phyloP scores from a whole-genome alignment of 805 yeast genomes.

The Barnettozyma siamensis region DNA sequence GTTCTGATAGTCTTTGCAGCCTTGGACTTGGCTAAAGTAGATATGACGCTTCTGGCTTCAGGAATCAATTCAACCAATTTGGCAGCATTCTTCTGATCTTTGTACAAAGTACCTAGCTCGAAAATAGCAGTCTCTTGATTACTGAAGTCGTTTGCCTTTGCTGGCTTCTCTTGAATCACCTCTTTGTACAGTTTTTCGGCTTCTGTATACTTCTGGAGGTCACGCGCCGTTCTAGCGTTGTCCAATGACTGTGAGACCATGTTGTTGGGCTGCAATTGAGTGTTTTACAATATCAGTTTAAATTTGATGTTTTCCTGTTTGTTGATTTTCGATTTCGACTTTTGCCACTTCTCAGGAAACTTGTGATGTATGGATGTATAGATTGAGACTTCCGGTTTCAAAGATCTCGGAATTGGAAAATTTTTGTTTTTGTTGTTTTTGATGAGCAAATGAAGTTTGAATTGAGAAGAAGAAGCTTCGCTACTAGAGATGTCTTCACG shows the following conservation, averaged over 20 bases:
- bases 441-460: too few species aligned
- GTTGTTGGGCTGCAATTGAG: neutral
- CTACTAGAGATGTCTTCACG: conserved; percentile 12
- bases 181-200: conserved; percentile 60
- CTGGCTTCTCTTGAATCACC: conserved; percentile 35
- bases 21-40: conserved; percentile 84
- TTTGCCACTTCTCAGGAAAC: conserved; percentile 11
- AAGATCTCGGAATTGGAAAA: too few species aligned
- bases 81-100: conserved; percentile 38
- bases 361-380: neutral
- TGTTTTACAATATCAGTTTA: neutral
- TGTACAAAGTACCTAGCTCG: conserved; percentile 72
- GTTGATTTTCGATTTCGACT: too few species aligned
- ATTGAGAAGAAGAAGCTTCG: too few species aligned
- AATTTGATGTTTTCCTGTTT: neutral
- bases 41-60: conserved; percentile 64
- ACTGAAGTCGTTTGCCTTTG: conserved; percentile 20
- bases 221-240: conserved; percentile 56
- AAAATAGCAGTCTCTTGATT: conserved; percentile 37
- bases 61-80: conserved; percentile 59
- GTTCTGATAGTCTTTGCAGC: conserved; percentile 85
- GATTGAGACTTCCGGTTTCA: too few species aligned
- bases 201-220: conserved; percentile 39
- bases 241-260: conserved; percentile 32
- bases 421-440: too few species aligned